phyloP scores from a whole-genome alignment of 176 grass and related monocot genomes.

The Miscanthus lutarioriparius region DNA sequence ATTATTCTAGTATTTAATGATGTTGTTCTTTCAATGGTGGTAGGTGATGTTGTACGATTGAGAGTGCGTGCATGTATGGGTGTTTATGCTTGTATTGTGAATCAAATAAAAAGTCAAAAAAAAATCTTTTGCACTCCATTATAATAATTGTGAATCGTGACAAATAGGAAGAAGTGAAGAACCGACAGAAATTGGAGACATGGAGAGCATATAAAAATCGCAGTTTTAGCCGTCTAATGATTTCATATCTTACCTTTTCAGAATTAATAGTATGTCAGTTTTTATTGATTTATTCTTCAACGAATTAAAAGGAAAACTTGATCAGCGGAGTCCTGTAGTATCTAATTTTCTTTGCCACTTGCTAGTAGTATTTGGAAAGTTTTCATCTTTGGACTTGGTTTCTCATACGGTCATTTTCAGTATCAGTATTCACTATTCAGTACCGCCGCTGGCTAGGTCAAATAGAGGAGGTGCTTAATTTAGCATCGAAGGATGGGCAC shows the following conservation, averaged over 20 bases:
- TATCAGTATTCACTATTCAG: neutral
- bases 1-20: too few relatives aligned
- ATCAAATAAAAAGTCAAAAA: too few relatives aligned
- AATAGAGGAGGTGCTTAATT: neutral
- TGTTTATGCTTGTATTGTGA: too few relatives aligned
- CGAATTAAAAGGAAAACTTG: neutral
- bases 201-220: neutral
- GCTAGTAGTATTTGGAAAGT: neutral
- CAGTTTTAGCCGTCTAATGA: neutral
- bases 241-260: neutral
- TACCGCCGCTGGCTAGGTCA: conserved; percentile 13
- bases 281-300: neutral
- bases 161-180: neutral
- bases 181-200: neutral
- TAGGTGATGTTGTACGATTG: too few relatives aligned
- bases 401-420: conserved; percentile 33
- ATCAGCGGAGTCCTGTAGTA: neutral
- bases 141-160: neutral
- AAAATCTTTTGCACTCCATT: neutral
- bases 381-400: neutral
- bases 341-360: neutral
- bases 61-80: too few relatives aligned
- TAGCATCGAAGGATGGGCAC: neutral
- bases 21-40: too few relatives aligned
- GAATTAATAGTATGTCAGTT: neutral